Base-by-base conservation (phyloP, 331 rosid species). In the Spiraea crenata region DNA sequence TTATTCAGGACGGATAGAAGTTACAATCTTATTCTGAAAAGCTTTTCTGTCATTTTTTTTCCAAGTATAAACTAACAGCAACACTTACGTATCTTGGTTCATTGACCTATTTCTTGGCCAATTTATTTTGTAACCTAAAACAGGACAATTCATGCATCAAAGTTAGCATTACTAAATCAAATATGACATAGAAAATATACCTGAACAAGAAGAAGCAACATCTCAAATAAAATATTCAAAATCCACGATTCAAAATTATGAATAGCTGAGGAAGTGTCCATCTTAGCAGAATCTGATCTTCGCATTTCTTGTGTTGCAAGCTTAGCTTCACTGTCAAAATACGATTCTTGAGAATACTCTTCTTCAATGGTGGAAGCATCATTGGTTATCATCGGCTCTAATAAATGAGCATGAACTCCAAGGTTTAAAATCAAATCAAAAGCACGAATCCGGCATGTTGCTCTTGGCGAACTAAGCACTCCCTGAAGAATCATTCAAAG, bases 361-460 rank as follows among this genome's bases (percentile, higher is more conserved):
- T 93, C 98, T 74, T 91, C 98, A 69, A 95, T 88, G 50, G 85
- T 52, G 65, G 98, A 82, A 76, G 83, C 80, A 48, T 76, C 87
- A 37, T 86, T 90, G 16, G 78, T 82, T 58, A 83, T 55, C 71
- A 95, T 82, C 5, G 98, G 98, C 86, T 89, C 96, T 75, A 95
- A 83, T 54, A 95, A 86, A 87, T 89, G 98, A 79, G 92, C 97
- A 88, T 95, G 99, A 85, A 95, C 98, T 45, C 96, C 99, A 72
- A 95, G 96, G 85, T 95, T 95, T 79, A 95, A 83, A 82, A 95
- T 89, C 82, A 95, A 84, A 86, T 95, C 98, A 83, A 95, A 95
- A 80, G 96, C 98, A 72, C 98, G 96, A 84, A 84, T 81, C 87
- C 96, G 85, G 85, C 96, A 86, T 52, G 88, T 81, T 63, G 92